Base-by-base conservation (phyloP, 2,329 filamentous ascomycete genomes). In the Arthroderma uncinatum region DNA sequence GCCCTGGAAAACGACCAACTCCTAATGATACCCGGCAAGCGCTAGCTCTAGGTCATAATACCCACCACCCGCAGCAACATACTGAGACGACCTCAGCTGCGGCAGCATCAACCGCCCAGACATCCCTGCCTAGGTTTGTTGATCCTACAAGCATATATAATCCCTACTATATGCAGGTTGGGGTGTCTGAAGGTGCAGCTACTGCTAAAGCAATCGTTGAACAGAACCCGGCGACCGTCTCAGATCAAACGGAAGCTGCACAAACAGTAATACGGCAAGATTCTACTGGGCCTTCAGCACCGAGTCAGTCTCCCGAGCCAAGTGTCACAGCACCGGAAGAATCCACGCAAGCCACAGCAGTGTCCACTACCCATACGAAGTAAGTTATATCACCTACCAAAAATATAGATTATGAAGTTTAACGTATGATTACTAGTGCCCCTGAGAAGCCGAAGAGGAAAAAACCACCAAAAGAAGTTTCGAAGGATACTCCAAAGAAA, bases 111-210 rank as follows among this genome's bases (percentile, higher is more conserved):
- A 2, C 8, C 25, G 23, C 52, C 40, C 58, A 60, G 25, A 34
- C 42, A 9, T 54, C 59, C 1, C 37, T 70, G 47, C 64, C 73
- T 3, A 71, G 66, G 2, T 80, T 78, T 1, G 76, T 81, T 19
- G 76, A 80, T 64, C 78, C 79, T 2, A 77, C 70, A 48, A 75
- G 77, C 50, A 76, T 80, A 2, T 81, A 80, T 59, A 77, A 81
- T 58, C 76, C 77, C 2, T 79, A 75, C 66, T 74, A 74, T 2
- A 74, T 77, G 58, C 73, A 76, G 53, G 72, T 77, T 59, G 68
- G 76, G 37, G 72, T 21, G 39, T 54, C 55, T 0, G 57, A 28
- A 19, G 54, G 21, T 23, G 44, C 61, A 50, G 10, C n/a, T 14
- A 30, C 47, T 16, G 12, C n/a, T n/a, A 23, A 50, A 4, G 3